A percentile compares a stretch with the other conserved stretches of the same genome.
phyloP scores from a whole-genome alignment of 306 rosid species.

The Cucurbita moschata region DNA sequence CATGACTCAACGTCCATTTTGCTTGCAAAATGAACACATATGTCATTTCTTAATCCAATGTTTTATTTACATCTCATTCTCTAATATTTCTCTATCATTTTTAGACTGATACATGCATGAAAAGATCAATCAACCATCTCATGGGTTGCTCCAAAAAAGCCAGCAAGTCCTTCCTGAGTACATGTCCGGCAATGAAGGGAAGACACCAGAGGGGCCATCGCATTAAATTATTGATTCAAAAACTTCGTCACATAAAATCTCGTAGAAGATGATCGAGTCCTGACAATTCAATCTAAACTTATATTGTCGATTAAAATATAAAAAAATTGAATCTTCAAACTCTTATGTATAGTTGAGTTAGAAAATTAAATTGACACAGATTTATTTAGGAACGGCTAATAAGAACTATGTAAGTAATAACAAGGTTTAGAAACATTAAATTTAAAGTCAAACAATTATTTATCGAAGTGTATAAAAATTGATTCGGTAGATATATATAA shows the following conservation, averaged over 20 bases:
- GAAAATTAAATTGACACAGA: not conserved
- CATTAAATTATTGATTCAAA: constrained; percentile 2
- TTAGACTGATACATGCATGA: not conserved
- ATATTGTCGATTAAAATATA: not conserved
- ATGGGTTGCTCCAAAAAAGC: not conserved
- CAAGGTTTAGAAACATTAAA: too few species aligned
- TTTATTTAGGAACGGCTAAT: too few species aligned
- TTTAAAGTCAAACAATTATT: too few species aligned
- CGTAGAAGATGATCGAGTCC: not conserved
- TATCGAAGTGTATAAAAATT: too few species aligned
- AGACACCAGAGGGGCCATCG: not conserved
- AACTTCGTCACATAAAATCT: not conserved
- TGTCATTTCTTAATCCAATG: not conserved
- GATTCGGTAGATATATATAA: not conserved
- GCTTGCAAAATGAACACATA: constrained; percentile 16
- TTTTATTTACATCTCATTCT: not conserved
- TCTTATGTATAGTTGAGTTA: too few species aligned
- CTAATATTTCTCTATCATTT: not conserved
- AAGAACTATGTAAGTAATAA: too few species aligned
- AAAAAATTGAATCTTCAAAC: too few species aligned
- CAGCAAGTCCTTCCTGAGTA: not conserved
- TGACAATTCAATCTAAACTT: not conserved
- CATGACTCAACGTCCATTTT: constrained; percentile 65
- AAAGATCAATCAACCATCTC: constrained; percentile 1
- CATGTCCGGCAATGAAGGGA: not conserved